phyloP scores from a whole-genome alignment of 1,284 basidiomycete species.

The Omphalotus olearius region DNA sequence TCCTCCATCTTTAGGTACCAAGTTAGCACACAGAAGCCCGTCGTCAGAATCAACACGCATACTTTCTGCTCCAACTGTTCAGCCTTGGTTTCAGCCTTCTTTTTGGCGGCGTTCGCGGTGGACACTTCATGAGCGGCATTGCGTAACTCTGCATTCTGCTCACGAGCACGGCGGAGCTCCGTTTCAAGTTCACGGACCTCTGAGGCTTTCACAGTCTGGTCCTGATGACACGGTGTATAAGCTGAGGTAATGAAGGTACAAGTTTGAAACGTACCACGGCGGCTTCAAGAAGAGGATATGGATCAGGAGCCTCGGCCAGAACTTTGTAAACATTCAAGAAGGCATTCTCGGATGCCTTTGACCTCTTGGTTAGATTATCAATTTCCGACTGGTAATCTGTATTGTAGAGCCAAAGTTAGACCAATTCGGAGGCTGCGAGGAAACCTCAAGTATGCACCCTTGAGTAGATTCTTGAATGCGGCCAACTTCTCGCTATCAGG shows the following conservation, averaged over 20 bases:
- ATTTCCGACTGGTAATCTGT: conserved; percentile 95
- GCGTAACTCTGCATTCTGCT: conserved; percentile 78
- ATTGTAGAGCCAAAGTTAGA: neutral
- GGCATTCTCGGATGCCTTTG: conserved; percentile 88
- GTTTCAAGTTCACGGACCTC: conserved; percentile 74
- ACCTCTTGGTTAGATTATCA: conserved; percentile 89
- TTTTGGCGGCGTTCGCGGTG: conserved; percentile 68
- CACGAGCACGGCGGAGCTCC: conserved; percentile 66
- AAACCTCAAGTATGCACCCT: conserved; percentile 44
- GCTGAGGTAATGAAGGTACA: neutral
- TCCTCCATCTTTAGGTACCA: conserved; percentile 73
- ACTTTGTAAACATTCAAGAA: conserved; percentile 94
- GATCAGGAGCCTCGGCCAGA: conserved; percentile 91
- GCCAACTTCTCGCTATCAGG: conserved; percentile 82
- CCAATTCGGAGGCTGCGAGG: neutral
- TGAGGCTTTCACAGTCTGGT: conserved; percentile 85
- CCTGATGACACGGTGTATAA: conserved; percentile 36
- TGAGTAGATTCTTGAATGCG: conserved; percentile 85
- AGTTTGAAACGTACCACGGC: conserved; percentile 63
- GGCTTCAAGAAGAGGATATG: conserved; percentile 91
- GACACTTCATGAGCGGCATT: conserved; percentile 65
- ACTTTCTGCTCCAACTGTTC: conserved; percentile 86
- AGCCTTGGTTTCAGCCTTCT: conserved; percentile 68
- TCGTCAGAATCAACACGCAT: conserved; percentile 18
- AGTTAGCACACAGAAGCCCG: conserved; percentile 4